Percentiles rank a stretch among this genome's conserved stretches.
These are phyloP conservation scores for Zoysia japonica DNA, from an alignment of 176 grass and related monocot genomes.

Conservation along the genomic window DNA sequence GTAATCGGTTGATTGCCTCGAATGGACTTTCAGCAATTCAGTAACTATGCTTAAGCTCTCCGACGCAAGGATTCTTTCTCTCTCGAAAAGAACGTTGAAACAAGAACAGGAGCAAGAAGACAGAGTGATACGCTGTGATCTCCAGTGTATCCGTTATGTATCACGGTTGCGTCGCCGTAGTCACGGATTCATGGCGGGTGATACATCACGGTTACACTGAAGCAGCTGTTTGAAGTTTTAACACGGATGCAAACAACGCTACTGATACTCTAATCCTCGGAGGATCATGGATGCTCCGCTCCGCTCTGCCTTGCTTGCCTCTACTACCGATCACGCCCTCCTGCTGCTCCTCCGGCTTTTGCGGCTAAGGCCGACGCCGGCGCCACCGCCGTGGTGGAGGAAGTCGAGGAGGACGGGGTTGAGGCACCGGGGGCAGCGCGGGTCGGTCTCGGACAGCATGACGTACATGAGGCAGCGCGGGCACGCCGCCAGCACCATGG, in stretches of 20 bases:
- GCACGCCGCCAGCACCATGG: slow-evolving; percentile 79
- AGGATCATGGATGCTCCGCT: no score
- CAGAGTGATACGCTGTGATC: not conserved
- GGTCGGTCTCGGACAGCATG: slow-evolving; percentile 74
- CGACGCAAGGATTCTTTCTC: not conserved
- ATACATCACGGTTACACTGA: slow-evolving; percentile 62
- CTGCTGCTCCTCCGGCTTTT: slow-evolving; percentile 23
- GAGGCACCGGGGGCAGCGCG: slow-evolving; percentile 69
- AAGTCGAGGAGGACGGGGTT: slow-evolving; percentile 74
- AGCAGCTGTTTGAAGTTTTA: not conserved
- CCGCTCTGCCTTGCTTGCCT: no score
- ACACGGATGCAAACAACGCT: not conserved
- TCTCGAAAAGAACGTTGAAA: not conserved
- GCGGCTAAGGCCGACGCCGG: not conserved
- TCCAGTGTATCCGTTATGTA: slow-evolving; percentile 68
- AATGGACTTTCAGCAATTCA: not conserved
- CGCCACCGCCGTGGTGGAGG: slow-evolving; percentile 25
- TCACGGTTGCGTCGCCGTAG: not conserved
- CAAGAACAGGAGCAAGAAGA: not conserved
- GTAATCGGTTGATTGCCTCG: not conserved
- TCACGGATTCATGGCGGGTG: not conserved
- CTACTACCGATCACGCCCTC: slow-evolving; percentile 33
- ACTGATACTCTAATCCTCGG: not conserved
- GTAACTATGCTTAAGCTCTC: not conserved
- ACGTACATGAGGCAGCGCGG: slow-evolving; percentile 78